Conservation (phyloP, 1,139 yeast genomes). For the Saccharomyces hybrid region DNA sequence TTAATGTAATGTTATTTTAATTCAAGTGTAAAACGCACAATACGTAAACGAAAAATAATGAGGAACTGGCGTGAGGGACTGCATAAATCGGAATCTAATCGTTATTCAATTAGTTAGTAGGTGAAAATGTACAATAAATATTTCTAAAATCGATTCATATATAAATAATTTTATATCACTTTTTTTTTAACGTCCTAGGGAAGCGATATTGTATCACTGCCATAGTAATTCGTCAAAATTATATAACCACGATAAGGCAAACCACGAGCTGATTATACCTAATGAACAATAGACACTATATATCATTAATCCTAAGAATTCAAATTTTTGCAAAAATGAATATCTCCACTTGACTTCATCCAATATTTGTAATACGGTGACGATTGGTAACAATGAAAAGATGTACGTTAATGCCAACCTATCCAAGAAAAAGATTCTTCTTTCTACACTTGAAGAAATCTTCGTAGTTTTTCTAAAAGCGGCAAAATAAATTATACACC, state of each 20-base stretch:
- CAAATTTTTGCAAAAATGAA: constrained; percentile 41
- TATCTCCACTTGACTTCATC: constrained; percentile 50
- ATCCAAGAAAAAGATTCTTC: constrained; percentile 58
- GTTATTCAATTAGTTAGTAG: not conserved
- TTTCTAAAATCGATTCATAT: not conserved
- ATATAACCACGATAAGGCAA: constrained; percentile 81
- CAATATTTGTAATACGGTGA: constrained; percentile 46
- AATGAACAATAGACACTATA: constrained; percentile 80
- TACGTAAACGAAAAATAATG: not conserved
- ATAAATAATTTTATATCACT: not conserved
- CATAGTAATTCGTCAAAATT: constrained; percentile 68
- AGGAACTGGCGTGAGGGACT: not conserved
- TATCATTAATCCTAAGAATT: constrained; percentile 73
- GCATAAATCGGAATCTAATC: not conserved
- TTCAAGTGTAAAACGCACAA: not conserved
- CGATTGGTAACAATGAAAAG: constrained; percentile 60
- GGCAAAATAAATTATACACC: constrained; percentile 74
- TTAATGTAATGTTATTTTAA: not conserved
- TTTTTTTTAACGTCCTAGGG: not conserved
- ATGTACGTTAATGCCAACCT: constrained; percentile 62
- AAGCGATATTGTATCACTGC: constrained; percentile 23
- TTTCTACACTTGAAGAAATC: constrained; percentile 36
- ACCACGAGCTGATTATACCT: constrained; percentile 85
- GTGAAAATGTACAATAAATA: not conserved
- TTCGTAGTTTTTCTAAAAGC: constrained; percentile 64